Conservation (phyloP, 805 yeast genomes). For the Saccharomyces eubayanus region DNA sequence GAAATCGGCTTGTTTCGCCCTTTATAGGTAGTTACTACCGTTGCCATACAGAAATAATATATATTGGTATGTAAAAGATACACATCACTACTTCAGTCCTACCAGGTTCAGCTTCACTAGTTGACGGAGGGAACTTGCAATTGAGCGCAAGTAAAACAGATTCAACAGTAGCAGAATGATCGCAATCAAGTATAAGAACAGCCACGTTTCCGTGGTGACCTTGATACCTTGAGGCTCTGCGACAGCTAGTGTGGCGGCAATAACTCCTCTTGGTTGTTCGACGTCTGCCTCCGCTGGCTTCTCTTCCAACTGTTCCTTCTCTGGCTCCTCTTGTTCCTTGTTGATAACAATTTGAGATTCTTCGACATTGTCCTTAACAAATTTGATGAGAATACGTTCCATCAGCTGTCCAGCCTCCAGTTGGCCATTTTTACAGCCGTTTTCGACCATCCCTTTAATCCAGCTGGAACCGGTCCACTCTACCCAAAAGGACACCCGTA, state of each 20-base stretch:
- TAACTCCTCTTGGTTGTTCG: not conserved
- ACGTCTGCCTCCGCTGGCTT: not conserved
- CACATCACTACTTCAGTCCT: not conserved
- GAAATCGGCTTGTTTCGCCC: not conserved
- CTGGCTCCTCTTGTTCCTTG: conserved; percentile 2
- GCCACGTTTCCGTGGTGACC: not conserved
- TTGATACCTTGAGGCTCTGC: not conserved
- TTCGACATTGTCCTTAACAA: conserved; percentile 17
- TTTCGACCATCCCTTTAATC: conserved; percentile 85
- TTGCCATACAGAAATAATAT: not conserved
- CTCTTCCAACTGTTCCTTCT: conserved; percentile 3
- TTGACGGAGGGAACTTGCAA: not conserved
- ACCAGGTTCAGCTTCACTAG: not conserved
- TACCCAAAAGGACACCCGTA: conserved; percentile 62
- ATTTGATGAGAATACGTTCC: conserved; percentile 20
- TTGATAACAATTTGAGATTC: conserved; percentile 5
- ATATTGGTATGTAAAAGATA: not conserved
- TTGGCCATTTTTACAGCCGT: conserved; percentile 77
- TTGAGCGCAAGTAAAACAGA: not conserved
- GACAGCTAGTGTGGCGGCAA: not conserved
- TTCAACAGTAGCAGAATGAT: not conserved
- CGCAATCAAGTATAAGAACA: not conserved
- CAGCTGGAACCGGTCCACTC: conserved; percentile 90
- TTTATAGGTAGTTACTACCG: not conserved
- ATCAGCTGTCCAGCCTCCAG: conserved; percentile 49